Base-by-base conservation (phyloP, 768 basidiomycete genomes). In the Boletus eberwhitei region DNA sequence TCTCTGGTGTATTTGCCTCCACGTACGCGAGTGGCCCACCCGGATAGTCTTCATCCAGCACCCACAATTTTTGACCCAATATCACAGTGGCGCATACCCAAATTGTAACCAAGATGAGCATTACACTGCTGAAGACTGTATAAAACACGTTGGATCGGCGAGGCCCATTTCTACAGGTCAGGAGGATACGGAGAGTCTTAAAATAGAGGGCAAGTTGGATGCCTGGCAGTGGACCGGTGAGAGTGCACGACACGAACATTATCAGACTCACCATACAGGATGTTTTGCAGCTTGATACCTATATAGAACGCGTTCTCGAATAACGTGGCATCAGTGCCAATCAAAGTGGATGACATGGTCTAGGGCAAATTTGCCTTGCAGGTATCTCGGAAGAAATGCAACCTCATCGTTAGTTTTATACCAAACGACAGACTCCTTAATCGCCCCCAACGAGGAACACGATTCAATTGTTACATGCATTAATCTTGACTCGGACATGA, bases 1-100 rank as follows among this genome's bases (percentile, higher is more conserved):
- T 61, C 5, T 59, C 60, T 4, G 63, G 55, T 13, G 55, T 47
- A 40, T 70, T 48, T 19, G 60, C 53, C 11, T 39, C 50, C 13
- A 69, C 58, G 45, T 74, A 75, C 17, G 60, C 65, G 11, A 57
- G 52, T 7, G 66, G 65, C 2, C 75, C 73, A 1, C 72, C 73
- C 9, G 73, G 73, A 37, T 68, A 70, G 32, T 16, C 48, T 66
- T 61, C 7, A 56, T 71, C 56, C 5, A 63, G 43, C 8, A 76
- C 59, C 73, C 75, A 75, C 58, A 71, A 68, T 39, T 60, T 59
- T 43, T 71, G 55, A 7, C 62, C 66, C 8, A 65, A 64, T 4
- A 67, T 11, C 6, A 21, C 34, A 4, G 49, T 35, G 5, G 51
- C 47, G n/a, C 58, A 57, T 22, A 69, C 45, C 39, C 65, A 66